phyloP scores from a whole-genome alignment of 441 rosid species.

The Eruca vesicaria region DNA sequence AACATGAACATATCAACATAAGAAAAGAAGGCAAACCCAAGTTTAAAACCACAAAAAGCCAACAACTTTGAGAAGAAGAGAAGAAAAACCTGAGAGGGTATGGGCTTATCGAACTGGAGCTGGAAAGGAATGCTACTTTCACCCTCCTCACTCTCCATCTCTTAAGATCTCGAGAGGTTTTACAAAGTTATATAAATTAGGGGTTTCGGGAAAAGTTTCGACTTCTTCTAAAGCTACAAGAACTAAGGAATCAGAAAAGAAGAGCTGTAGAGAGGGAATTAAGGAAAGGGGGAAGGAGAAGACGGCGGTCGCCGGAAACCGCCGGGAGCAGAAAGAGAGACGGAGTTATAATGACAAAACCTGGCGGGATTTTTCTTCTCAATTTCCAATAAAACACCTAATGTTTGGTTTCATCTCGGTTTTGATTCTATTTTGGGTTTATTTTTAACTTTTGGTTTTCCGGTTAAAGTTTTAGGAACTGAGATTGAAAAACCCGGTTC shows the following conservation, averaged over 20 bases:
- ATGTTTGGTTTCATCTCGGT: not conserved
- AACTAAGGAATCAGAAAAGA: constrained; percentile 1
- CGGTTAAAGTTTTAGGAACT: not conserved
- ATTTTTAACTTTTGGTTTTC: not conserved
- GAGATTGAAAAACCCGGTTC: constrained; percentile 10
- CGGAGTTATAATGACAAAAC: not conserved
- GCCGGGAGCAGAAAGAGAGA: constrained; percentile 21
- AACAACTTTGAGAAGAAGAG: not conserved
- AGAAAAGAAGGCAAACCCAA: not conserved
- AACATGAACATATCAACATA: not conserved
- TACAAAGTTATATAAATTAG: not conserved
- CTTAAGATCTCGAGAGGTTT: constrained; percentile 7
- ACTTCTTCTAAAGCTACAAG: not conserved
- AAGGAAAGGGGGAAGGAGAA: not conserved
- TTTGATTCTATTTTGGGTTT: not conserved
- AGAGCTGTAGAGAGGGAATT: not conserved
- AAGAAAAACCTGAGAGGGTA: constrained; percentile 65
- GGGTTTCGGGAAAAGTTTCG: not conserved
- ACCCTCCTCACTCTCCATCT: constrained; percentile 68
- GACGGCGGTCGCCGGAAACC: constrained; percentile 21
- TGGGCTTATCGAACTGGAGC: constrained; percentile 81
- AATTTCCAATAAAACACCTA: constrained; percentile 9
- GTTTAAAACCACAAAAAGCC: not conserved
- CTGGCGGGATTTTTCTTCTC: constrained; percentile 33
- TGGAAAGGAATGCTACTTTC: constrained; percentile 62